Conservation (phyloP, 1,284 basidiomycete species). For the Kalmanozyma brasiliensis region DNA sequence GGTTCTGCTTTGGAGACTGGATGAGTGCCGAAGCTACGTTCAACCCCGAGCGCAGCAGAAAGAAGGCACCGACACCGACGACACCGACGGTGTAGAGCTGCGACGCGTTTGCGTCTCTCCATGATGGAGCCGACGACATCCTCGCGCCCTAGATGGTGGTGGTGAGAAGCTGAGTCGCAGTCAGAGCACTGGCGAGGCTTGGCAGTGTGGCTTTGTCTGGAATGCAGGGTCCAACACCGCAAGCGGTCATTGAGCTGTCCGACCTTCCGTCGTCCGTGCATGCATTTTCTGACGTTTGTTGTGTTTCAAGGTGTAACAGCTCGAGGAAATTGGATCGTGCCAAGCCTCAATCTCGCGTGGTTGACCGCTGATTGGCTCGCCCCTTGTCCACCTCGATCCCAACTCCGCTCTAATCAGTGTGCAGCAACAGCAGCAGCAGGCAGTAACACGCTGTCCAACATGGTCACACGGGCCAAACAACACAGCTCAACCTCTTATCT, state of each 20-base stretch:
- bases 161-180: background rate
- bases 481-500: background rate
- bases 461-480: too few species aligned
- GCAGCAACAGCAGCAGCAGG: too few species aligned
- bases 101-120: constrained; percentile 28
- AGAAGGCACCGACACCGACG: constrained; percentile 20
- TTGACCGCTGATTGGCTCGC: constrained; percentile 1
- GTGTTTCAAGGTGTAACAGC: too few species aligned
- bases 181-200: background rate
- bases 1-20: background rate
- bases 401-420: constrained; percentile 6
- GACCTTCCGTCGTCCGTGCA: too few species aligned
- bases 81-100: constrained; percentile 34
- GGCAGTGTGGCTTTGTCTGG: too few species aligned
- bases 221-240: constrained; percentile 32
- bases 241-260: too few species aligned
- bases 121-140: constrained; percentile 19
- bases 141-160: background rate
- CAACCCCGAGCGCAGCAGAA: constrained; percentile 22
- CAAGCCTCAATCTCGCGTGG: background rate
- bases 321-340: background rate
- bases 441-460: too few species aligned
- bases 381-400: too few species aligned
- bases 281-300: too few species aligned
- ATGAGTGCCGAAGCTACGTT: constrained; percentile 19